Percentiles rank a stretch among this genome's conserved stretches.
Conservation (phyloP, 306 rosid genomes). For the Rosa chinensis region DNA sequence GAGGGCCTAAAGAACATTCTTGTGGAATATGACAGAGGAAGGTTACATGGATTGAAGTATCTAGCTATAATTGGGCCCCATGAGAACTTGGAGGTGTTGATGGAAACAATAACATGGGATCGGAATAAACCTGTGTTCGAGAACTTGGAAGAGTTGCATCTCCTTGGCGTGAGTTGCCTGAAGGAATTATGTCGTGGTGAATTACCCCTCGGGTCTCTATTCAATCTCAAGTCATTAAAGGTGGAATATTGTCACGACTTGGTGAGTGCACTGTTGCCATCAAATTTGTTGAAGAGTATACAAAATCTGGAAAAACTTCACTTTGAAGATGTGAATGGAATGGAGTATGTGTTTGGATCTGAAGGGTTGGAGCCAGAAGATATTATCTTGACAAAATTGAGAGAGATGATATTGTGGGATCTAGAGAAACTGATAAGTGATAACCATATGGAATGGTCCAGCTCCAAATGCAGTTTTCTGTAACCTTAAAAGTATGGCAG, state of each 20-base stretch:
- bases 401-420: neutral
- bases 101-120: neutral
- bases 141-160: neutral
- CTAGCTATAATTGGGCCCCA: neutral
- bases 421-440: neutral
- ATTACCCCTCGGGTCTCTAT: neutral
- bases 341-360: neutral
- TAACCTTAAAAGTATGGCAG: neutral
- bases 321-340: neutral
- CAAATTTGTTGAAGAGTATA: neutral
- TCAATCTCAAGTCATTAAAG: conserved; percentile 1
- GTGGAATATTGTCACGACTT: neutral
- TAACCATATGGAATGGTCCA: neutral
- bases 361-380: neutral
- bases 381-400: neutral
- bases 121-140: neutral
- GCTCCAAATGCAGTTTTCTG: neutral
- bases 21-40: neutral
- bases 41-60: neutral
- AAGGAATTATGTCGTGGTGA: neutral
- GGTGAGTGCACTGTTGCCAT: neutral
- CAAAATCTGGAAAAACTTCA: neutral
- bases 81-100: neutral
- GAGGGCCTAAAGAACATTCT: neutral
- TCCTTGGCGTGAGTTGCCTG: neutral